phyloP scores from a whole-genome alignment of 2,329 filamentous ascomycete genomes.

The Xylariaceae sp. region DNA sequence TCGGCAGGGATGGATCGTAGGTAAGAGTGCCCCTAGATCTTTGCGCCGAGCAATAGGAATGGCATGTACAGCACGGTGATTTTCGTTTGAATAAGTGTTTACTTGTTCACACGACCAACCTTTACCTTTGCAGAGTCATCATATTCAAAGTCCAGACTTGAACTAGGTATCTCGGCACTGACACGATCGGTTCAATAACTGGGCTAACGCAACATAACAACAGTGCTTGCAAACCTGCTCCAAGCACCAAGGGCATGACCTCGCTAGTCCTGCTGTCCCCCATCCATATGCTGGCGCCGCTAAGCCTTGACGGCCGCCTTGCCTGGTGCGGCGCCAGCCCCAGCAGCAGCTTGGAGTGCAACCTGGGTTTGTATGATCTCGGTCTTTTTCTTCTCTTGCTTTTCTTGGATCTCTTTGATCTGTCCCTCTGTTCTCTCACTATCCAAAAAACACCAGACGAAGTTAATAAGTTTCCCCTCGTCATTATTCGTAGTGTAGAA shows the following conservation, averaged over 20 bases:
- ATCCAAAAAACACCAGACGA: neutral
- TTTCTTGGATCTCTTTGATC: slow-evolving; percentile 51
- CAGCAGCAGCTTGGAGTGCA: slow-evolving; percentile 39
- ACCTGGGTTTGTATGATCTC: slow-evolving; percentile 55
- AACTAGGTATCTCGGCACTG: neutral
- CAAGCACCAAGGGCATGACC: neutral
- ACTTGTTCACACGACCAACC: neutral
- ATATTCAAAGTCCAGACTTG: neutral
- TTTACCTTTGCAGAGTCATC: neutral
- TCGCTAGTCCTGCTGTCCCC: neutral
- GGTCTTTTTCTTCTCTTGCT: slow-evolving; percentile 53
- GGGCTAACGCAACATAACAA: neutral
- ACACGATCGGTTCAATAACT: neutral
- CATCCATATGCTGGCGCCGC: neutral
- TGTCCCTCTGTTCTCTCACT: slow-evolving; percentile 38
- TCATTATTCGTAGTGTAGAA: neutral
- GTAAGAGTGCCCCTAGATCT: neutral
- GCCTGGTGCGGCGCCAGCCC: slow-evolving; percentile 26
- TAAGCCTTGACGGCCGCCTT: slow-evolving; percentile 28
- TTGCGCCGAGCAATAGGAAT: no score
- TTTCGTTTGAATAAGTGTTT: neutral
- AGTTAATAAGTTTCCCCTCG: neutral
- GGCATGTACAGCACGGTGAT: no score
- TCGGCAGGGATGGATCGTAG: neutral
- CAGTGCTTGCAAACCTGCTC: neutral